Percentiles rank a stretch among this genome's conserved stretches.
These are phyloP conservation scores for Eutypella sp. DNA, from an alignment of 2,329 filamentous ascomycete species.

Conservation along the genomic window DNA sequence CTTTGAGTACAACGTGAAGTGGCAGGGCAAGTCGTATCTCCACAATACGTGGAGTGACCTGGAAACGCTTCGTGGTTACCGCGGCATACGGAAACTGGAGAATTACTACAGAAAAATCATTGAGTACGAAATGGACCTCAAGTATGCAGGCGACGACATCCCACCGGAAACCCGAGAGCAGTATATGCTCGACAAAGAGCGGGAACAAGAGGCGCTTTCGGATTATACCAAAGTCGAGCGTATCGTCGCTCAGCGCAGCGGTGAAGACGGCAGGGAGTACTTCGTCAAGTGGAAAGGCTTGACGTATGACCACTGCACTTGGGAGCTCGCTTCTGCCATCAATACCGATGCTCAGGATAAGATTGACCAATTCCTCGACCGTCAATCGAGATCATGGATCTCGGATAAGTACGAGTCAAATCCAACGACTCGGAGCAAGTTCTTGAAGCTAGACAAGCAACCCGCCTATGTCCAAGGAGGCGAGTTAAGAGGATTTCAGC, in stretches of 20 bases:
- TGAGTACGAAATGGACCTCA: slow-evolving; percentile 71
- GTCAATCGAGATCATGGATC: slow-evolving; percentile 71
- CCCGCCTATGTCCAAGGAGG: slow-evolving; percentile 81
- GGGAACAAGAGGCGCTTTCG: slow-evolving; percentile 79
- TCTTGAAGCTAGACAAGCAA: slow-evolving; percentile 70
- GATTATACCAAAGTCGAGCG: slow-evolving; percentile 92
- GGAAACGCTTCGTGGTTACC: slow-evolving; percentile 67
- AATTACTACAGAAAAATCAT: slow-evolving; percentile 90
- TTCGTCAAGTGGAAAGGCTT: slow-evolving; percentile 96
- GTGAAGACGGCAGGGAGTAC: slow-evolving; percentile 80
- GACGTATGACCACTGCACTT: slow-evolving; percentile 90
- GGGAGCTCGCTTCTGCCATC: slow-evolving; percentile 76
- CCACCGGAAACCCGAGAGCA: slow-evolving; percentile 85
- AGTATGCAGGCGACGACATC: slow-evolving; percentile 67
- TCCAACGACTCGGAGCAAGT: slow-evolving; percentile 67
- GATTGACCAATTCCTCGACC: slow-evolving; percentile 87
- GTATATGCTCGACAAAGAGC: slow-evolving; percentile 91
- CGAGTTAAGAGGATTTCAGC: slow-evolving; percentile 85
- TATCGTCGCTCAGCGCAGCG: slow-evolving; percentile 77
- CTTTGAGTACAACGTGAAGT: slow-evolving; percentile 92
- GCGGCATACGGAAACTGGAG: slow-evolving; percentile 82
- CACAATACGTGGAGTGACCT: slow-evolving; percentile 93
- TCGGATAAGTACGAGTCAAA: slow-evolving; percentile 78
- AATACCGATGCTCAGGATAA: slow-evolving; percentile 77
- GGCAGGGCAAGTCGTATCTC: slow-evolving; percentile 91